phyloP scores from a whole-genome alignment of 306 rosid genomes.

The Morella rubra region DNA sequence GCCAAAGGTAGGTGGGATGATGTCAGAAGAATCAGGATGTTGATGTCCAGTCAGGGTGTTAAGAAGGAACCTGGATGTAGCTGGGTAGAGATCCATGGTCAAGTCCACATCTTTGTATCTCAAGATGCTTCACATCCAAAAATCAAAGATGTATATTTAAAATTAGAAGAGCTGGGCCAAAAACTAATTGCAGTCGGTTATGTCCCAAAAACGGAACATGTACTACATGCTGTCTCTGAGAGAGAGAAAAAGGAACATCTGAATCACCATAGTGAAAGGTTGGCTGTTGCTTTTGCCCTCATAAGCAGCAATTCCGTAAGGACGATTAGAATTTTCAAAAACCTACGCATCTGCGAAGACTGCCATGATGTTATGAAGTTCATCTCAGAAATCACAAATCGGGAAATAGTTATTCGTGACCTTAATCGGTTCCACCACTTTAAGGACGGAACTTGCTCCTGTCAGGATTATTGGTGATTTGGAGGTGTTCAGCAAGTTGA shows the following conservation, averaged over 20 bases:
- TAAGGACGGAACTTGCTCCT: conserved; percentile 41
- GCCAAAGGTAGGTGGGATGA: conserved; percentile 39
- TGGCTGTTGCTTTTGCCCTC: conserved; percentile 42
- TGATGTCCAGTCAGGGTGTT: conserved; percentile 37
- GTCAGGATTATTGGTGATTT: conserved; percentile 41
- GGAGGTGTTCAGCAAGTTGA: background rate
- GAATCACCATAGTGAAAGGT: conserved; percentile 39
- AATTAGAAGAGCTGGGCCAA: conserved; percentile 35
- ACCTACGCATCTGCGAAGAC: conserved; percentile 40
- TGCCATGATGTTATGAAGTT: conserved; percentile 43
- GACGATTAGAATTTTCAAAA: conserved; percentile 34
- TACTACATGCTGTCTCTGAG: conserved; percentile 32
- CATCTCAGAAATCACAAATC: conserved; percentile 27
- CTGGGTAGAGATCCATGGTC: conserved; percentile 38
- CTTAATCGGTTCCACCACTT: conserved; percentile 38
- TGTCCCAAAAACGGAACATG: conserved; percentile 29
- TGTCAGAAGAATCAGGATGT: conserved; percentile 28
- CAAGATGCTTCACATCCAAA: conserved; percentile 32
- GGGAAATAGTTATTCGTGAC: conserved; percentile 40
- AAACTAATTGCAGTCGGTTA: conserved; percentile 34
- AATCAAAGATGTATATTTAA: conserved; percentile 25
- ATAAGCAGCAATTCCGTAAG: conserved; percentile 22
- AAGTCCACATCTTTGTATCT: conserved; percentile 33
- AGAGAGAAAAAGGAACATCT: conserved; percentile 36
- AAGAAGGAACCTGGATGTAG: conserved; percentile 50